These are phyloP conservation scores for Alectoria sarmentosa DNA, from an alignment of 495 filamentous ascomycete species.

Conservation along the genomic window DNA sequence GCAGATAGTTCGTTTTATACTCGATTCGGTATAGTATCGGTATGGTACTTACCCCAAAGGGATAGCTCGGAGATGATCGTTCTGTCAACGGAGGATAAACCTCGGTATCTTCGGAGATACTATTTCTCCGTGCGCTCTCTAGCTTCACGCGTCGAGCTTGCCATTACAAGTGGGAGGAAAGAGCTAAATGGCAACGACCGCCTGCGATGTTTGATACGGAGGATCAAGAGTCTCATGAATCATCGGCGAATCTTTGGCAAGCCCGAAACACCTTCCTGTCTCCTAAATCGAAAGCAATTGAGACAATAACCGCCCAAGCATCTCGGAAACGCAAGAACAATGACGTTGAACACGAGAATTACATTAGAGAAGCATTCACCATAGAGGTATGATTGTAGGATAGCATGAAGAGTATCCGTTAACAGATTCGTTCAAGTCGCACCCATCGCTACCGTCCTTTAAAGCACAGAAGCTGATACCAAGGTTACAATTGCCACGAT, in stretches of 20 bases:
- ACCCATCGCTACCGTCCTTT: slow-evolving; percentile 6
- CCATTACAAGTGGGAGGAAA: not conserved
- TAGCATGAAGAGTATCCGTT: not conserved
- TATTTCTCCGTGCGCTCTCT: not conserved
- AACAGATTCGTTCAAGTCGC: not conserved
- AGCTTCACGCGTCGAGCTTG: slow-evolving; percentile 11
- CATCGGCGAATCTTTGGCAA: not conserved
- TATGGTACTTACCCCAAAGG: no score
- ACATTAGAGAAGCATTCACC: slow-evolving; percentile 16
- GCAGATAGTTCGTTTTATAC: no score
- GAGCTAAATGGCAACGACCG: slow-evolving; percentile 6
- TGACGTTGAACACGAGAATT: not conserved
- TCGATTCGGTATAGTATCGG: no score
- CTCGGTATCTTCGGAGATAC: not conserved
- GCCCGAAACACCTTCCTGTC: not conserved
- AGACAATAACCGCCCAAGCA: not conserved
- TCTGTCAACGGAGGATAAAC: no score
- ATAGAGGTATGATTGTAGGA: slow-evolving; percentile 16
- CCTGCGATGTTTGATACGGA: slow-evolving; percentile 6
- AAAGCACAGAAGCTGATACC: slow-evolving; percentile 17
- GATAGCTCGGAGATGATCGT: no score
- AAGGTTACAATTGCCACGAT: slow-evolving; percentile 18
- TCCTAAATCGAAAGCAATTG: not conserved
- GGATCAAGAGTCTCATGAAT: not conserved
- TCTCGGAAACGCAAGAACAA: slow-evolving; percentile 24